phyloP scores from a whole-genome alignment of 345 rosid genomes.

The Viola odorata region DNA sequence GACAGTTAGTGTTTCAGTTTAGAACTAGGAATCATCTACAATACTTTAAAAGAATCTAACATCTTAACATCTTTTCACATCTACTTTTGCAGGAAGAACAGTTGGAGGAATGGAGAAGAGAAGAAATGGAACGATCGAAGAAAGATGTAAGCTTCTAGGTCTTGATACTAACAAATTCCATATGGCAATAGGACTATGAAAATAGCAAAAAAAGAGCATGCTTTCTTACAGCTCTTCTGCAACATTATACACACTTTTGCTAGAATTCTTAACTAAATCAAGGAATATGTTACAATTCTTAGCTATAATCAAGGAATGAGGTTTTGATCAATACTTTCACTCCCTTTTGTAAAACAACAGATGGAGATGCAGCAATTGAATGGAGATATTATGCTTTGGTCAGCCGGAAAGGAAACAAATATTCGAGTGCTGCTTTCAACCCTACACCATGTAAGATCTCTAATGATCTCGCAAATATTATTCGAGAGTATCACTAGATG shows the following conservation, averaged over 20 bases:
- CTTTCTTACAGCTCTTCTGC: too few species aligned
- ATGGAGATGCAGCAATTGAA: conserved; percentile 50
- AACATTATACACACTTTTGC: too few species aligned
- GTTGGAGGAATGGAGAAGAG: conserved; percentile 31
- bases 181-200: neutral
- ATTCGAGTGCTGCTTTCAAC: conserved; percentile 72
- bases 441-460: conserved; percentile 54
- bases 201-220: too few species aligned
- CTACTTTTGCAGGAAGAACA: conserved; percentile 36
- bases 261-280: too few species aligned
- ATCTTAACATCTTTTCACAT: neutral
- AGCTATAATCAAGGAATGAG: neutral
- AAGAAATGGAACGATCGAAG: conserved; percentile 30
- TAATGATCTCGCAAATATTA: neutral
- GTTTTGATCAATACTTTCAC: neutral
- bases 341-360: conserved; percentile 28
- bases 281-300: too few species aligned
- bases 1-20: too few species aligned
- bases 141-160: conserved; percentile 26
- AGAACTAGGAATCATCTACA: too few species aligned
- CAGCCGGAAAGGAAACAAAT: conserved; percentile 68
- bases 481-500: neutral
- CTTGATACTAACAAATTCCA: neutral
- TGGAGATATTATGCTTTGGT: conserved; percentile 65
- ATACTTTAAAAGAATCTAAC: too few species aligned